Evolutionary conservation across 768 basidiomycete species (phyloP).

Genomic region (Pulveroboletus frians): DNA sequence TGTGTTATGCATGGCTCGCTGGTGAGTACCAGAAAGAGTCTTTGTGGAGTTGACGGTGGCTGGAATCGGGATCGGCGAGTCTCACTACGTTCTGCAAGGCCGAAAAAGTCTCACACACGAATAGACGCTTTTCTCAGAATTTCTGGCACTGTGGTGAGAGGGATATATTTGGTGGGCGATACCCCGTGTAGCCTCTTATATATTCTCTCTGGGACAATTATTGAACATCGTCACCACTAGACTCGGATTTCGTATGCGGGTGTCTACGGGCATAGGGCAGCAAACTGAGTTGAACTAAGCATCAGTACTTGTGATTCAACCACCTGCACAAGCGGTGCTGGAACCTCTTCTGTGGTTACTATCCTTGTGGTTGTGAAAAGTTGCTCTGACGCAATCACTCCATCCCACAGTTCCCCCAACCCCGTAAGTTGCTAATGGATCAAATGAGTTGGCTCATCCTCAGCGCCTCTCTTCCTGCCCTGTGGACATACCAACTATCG

Average conservation of each 20-base stretch:
- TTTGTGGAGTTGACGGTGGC: slow-evolving; percentile 58
- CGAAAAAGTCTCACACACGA: not conserved
- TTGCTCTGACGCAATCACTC: slow-evolving; percentile 25
- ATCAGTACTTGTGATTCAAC: slow-evolving; percentile 18
- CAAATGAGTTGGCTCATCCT: slow-evolving; percentile 1
- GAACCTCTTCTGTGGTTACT: slow-evolving; percentile 16
- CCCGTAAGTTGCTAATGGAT: slow-evolving; percentile 17
- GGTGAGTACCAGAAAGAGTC: slow-evolving; percentile 54
- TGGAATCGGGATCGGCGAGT: slow-evolving; percentile 58
- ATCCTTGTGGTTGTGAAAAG: slow-evolving; percentile 16
- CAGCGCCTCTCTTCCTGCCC: not conserved
- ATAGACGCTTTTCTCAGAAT: slow-evolving; percentile 16
- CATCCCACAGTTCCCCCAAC: slow-evolving; percentile 6
- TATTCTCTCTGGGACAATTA: not conserved
- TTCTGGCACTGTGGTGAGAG: slow-evolving; percentile 26
- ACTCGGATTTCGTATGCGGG: not conserved
- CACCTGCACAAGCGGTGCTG: slow-evolving; percentile 13
- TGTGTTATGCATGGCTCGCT: slow-evolving; percentile 60
- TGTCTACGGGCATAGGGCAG: not conserved
- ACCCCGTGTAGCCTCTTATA: slow-evolving; percentile 1
- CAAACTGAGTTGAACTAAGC: not conserved
- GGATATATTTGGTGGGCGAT: slow-evolving; percentile 12
- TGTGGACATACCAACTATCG: not conserved
- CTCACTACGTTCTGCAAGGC: too few species aligned
- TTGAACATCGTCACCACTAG: not conserved